Evolutionary conservation across 352 stramenopile genomes (phyloP).

Genomic region (Phytophthora parvispora): DNA sequence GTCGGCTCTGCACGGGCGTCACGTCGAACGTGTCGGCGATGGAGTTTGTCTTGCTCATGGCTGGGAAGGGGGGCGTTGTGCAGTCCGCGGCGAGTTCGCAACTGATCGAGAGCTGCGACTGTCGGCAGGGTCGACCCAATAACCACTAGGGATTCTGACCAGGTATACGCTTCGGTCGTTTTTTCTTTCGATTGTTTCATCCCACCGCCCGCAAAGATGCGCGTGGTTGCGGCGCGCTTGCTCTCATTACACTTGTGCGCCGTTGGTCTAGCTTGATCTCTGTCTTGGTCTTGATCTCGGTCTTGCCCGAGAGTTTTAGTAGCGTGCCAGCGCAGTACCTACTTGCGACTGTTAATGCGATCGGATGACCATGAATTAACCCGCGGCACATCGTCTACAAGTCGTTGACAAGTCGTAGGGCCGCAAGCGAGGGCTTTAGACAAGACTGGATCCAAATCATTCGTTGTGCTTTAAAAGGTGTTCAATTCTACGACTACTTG

Average conservation of each 20-base stretch:
- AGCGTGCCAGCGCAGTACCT: neutral
- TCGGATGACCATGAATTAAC: neutral
- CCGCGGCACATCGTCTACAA: neutral
- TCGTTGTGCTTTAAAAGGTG: neutral
- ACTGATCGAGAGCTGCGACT: slow-evolving; percentile 14
- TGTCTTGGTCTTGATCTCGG: neutral
- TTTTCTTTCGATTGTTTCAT: slow-evolving; percentile 15
- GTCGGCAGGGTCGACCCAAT: neutral
- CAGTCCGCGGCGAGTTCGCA: neutral
- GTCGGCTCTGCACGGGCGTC: slow-evolving; percentile 19
- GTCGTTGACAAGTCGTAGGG: neutral
- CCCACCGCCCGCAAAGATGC: slow-evolving; percentile 3
- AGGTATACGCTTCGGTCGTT: slow-evolving; percentile 21
- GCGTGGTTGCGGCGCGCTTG: neutral
- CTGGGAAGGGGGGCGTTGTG: neutral
- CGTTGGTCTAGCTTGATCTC: neutral
- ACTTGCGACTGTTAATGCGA: neutral
- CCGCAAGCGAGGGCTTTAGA: neutral
- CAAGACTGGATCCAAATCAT: neutral
- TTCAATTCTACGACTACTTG: slow-evolving; percentile 4
- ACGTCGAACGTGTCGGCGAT: slow-evolving; percentile 26
- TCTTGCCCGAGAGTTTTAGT: neutral
- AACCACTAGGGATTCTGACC: slow-evolving; percentile 13
- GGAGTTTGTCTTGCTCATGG: slow-evolving; percentile 10
- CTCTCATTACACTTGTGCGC: neutral